These are phyloP conservation scores for Pyrus pyrifolia DNA, from an alignment of 306 rosid species.

Conservation along the genomic window DNA sequence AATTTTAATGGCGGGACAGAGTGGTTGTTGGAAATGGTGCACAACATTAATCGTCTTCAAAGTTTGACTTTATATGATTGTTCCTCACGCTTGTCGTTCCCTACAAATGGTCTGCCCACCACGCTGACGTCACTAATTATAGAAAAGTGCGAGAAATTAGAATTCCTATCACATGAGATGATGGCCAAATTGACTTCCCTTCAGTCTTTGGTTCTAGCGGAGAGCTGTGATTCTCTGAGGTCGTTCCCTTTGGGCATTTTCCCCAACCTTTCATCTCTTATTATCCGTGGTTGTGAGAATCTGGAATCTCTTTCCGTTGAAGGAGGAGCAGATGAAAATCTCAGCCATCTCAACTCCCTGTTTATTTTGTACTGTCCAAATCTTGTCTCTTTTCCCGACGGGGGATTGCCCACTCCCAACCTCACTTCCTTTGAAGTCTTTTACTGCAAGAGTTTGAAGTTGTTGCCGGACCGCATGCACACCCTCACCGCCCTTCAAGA, in stretches of 20 bases:
- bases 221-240: neutral
- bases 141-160: too few relatives aligned
- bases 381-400: constrained; percentile 20
- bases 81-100: neutral
- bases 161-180: neutral
- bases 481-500: neutral
- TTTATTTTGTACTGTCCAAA: constrained; percentile 20
- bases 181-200: neutral
- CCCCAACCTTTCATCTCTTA: too few relatives aligned
- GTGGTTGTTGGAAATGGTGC: neutral
- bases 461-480: neutral
- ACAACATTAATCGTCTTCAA: neutral
- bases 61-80: fast-evolving
- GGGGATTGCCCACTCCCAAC: constrained; percentile 27
- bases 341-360: neutral
- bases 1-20: too few relatives aligned
- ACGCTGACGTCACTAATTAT: neutral
- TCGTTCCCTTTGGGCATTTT: too few relatives aligned
- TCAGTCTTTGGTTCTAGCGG: fast-evolving
- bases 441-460: neutral
- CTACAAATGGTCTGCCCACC: neutral
- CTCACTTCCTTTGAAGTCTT: neutral
- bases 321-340: neutral
- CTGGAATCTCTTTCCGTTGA: too few relatives aligned
- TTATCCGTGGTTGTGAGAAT: too few relatives aligned